phyloP scores from a whole-genome alignment of 2,329 filamentous ascomycete genomes.

The Colletotrichum sublineola region DNA sequence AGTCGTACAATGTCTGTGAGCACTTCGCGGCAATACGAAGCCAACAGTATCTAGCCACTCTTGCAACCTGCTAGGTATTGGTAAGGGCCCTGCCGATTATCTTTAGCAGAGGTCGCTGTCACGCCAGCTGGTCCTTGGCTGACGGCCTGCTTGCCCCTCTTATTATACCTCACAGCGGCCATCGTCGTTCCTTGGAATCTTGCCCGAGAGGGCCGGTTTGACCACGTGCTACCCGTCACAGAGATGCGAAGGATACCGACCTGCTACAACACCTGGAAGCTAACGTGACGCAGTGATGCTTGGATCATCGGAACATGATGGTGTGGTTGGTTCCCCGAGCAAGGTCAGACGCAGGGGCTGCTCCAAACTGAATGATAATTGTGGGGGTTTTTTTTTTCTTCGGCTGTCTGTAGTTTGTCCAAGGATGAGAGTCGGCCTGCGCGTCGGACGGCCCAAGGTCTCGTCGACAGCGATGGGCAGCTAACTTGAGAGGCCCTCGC shows the following conservation, averaged over 20 bases:
- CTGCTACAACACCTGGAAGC: not conserved
- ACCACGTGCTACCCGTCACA: slow-evolving; percentile 11
- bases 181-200: slow-evolving; percentile 6
- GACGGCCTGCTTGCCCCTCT: slow-evolving; percentile 1
- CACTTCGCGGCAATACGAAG: not conserved
- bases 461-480: not conserved
- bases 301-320: slow-evolving; percentile 6
- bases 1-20: slow-evolving; percentile 9
- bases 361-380: slow-evolving; percentile 19
- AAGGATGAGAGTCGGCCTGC: not conserved
- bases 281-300: not conserved
- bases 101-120: slow-evolving; percentile 27
- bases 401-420: slow-evolving; percentile 2
- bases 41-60: not conserved
- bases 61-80: not conserved
- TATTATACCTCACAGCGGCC: slow-evolving; percentile 12
- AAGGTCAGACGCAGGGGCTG: not conserved
- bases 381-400: slow-evolving; percentile 9
- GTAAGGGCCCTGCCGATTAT: slow-evolving; percentile 25
- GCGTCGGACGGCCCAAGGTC: not conserved
- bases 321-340: slow-evolving; percentile 31
- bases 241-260: not conserved
- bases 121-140: slow-evolving; percentile 3
- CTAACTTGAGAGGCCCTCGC: not conserved
- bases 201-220: not conserved